These are phyloP conservation scores for Pestalotiopsis sp. DNA, from an alignment of 2,329 filamentous ascomycete species.

Conservation along the genomic window DNA sequence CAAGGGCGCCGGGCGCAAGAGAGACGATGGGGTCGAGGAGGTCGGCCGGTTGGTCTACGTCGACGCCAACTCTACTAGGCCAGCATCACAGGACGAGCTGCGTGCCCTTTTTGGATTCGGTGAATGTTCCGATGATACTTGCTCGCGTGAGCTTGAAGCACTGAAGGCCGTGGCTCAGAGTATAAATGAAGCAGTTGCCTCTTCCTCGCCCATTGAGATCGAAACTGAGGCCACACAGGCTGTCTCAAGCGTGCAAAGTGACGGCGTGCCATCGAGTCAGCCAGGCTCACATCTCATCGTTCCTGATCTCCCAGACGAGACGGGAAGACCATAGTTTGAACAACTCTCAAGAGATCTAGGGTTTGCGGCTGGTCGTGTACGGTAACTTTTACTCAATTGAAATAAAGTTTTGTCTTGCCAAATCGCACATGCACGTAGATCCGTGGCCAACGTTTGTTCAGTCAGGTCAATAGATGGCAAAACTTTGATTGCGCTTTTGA, in stretches of 20 bases:
- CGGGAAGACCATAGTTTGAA: neutral
- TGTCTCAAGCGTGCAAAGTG: too few species aligned
- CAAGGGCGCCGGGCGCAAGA: neutral
- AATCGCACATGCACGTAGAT: too few species aligned
- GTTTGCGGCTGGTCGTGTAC: too few species aligned
- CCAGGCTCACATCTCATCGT: neutral
- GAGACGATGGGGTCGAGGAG: neutral
- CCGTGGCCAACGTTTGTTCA: neutral
- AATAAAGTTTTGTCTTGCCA: neutral
- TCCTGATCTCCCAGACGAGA: neutral
- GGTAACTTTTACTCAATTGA: too few species aligned
- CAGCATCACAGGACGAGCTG: conserved; percentile 1
- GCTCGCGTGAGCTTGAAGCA: conserved; percentile 1
- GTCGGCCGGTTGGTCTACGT: neutral
- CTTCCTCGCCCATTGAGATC: neutral
- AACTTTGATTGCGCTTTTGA: neutral
- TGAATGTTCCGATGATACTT: neutral
- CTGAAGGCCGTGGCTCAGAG: neutral
- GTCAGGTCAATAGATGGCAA: neutral
- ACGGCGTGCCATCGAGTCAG: neutral
- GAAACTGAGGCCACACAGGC: neutral
- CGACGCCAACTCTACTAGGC: neutral
- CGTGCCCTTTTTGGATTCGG: conserved; percentile 4
- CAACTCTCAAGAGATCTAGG: too few species aligned
- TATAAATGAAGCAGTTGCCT: neutral